Evolutionary conservation across 139 green algal genomes (phyloP), one percentile per base, ranked within the genome.

Genomic region (Limnomonas spitsbergensis): DNA sequence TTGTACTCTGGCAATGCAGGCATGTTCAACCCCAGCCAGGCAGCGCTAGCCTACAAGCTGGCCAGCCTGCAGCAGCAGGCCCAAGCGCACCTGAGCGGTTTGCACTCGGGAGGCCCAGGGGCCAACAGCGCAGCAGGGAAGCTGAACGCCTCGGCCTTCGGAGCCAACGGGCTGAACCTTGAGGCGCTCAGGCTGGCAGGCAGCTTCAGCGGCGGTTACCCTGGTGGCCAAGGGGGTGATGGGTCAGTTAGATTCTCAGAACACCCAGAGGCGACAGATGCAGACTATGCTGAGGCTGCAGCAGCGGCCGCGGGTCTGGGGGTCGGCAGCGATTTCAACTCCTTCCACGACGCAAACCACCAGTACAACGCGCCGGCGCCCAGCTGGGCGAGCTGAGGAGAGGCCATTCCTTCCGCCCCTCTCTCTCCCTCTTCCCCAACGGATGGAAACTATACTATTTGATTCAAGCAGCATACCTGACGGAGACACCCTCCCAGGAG

Each of bases 101-200:
- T 70, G 56, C 27, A 70, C 14, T 9, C 4, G 7, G 14, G 24
- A 70, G 56, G 56, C 9, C 7, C 14, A 9, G 56, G 4, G 9
- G 56, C n/a, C n/a, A 36, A 4, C 27, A 38, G 4, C 6, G 37
- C 53, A 1, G 53, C 53, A 2, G 81, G 76, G 0, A 75, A 40
- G 39, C 52, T 75, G 0, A 80, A 76, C n/a, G 40, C 69, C 27
- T 75, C 70, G 38, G 66, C 66, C 39, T 67, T 75, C 40, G 38
- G 56, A 53, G 47, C 75, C 66, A 82, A 71, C 52, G 42, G 53
- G 0, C 67, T 86, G 26, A 86, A 86, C 77, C 77, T 86, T 4
- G 82, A 86, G 52, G 81, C 81, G 1, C 77, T 86, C 3, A 77
- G 73, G 35, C 77, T 86, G 2, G 72, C 81, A 1, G 66, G 53